Conservation (phyloP, 2,329 filamentous ascomycete species). For the Xylaria sp. region DNA sequence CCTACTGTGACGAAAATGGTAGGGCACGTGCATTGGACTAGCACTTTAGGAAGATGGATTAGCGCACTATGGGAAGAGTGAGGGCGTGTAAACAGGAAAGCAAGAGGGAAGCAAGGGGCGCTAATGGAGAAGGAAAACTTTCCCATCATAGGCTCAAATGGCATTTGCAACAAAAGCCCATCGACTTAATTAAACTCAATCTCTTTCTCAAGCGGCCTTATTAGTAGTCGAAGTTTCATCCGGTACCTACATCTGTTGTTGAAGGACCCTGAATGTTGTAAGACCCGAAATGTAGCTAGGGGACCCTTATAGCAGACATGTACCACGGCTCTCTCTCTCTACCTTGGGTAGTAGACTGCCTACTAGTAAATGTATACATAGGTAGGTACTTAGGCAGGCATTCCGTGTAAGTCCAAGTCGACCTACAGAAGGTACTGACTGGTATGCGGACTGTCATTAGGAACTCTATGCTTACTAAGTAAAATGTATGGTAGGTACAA, state of each 20-base stretch:
- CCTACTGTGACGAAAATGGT: neutral
- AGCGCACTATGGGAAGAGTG: neutral
- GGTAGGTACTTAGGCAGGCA: neutral
- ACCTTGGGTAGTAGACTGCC: neutral
- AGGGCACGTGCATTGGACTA: conserved; percentile 3
- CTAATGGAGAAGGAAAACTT: conserved; percentile 40
- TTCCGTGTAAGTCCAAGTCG: too few species aligned
- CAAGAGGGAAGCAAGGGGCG: conserved; percentile 22
- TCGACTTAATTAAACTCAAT: conserved; percentile 12
- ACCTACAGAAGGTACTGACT: too few species aligned
- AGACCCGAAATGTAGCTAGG: conserved; percentile 9
- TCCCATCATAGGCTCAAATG: conserved; percentile 43
- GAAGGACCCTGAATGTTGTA: conserved; percentile 28
- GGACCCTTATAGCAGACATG: neutral
- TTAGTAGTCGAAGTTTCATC: conserved; percentile 18
- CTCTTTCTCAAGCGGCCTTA: neutral
- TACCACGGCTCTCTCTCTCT: too few species aligned
- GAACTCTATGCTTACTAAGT: neutral
- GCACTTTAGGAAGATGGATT: neutral
- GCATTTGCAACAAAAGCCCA: conserved; percentile 44
- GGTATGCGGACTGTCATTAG: too few species aligned
- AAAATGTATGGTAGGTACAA: neutral
- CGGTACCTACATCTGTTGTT: neutral
- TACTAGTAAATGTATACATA: neutral
- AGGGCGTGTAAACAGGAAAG: conserved; percentile 19